These are phyloP conservation scores for Balakata baccata DNA, from an alignment of 345 rosid genomes.

Conservation along the genomic window DNA sequence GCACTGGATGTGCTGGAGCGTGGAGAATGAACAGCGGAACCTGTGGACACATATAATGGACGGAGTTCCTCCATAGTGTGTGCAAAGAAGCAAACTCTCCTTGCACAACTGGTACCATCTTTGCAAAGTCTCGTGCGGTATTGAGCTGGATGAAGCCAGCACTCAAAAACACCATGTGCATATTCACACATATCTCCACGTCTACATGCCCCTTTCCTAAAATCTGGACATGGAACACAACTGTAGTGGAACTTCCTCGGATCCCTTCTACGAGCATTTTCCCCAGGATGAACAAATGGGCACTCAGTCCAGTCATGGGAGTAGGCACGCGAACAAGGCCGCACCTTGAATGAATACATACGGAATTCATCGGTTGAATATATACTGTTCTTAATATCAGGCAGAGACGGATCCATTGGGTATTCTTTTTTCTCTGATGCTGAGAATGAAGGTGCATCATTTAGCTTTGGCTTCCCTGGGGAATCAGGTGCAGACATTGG, in stretches of 20 bases:
- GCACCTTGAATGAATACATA: slow-evolving; percentile 91
- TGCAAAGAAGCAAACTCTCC: slow-evolving; percentile 94
- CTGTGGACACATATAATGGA: slow-evolving; percentile 81
- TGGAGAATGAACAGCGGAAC: slow-evolving; percentile 79
- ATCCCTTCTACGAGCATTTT: slow-evolving; percentile 94
- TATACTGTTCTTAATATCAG: slow-evolving; percentile 91
- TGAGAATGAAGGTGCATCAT: slow-evolving; percentile 28
- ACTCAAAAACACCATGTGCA: slow-evolving; percentile 97
- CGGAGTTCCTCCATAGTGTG: slow-evolving; percentile 87
- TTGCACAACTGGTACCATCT: slow-evolving; percentile 78
- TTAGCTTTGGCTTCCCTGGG: slow-evolving; percentile 40
- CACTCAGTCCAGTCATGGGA: slow-evolving; percentile 99
- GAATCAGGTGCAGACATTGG: slow-evolving; percentile 50
- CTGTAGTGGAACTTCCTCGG: slow-evolving; percentile 96
- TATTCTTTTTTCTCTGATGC: slow-evolving; percentile 76
- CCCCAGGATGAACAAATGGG: slow-evolving; percentile 97
- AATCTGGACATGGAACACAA: slow-evolving; percentile 95
- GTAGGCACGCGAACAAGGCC: slow-evolving; percentile 94
- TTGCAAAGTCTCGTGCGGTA: slow-evolving; percentile 88
- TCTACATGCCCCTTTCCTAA: slow-evolving; percentile 87
- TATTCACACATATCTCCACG: slow-evolving; percentile 96
- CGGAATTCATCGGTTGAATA: slow-evolving; percentile 90
- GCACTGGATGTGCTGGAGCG: slow-evolving; percentile 24
- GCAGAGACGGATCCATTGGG: slow-evolving; percentile 89
- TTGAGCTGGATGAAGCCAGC: slow-evolving; percentile 99